Evolutionary conservation across 805 yeast species (phyloP).

Genomic region (Suhomyces pyralidae): DNA sequence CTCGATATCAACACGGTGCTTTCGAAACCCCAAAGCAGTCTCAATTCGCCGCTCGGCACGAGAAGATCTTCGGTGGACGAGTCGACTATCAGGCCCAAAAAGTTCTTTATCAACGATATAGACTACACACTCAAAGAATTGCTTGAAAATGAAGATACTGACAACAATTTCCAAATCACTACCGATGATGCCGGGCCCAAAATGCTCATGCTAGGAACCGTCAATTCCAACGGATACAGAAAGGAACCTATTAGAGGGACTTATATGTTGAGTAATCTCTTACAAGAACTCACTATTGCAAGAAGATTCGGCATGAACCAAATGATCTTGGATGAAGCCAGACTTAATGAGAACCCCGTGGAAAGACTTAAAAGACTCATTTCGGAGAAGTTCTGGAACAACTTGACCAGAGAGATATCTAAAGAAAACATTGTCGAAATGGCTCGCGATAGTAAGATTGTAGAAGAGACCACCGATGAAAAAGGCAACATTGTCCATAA

Average conservation of each 20-base stretch:
- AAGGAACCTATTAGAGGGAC: conserved; percentile 79
- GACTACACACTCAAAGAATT: conserved; percentile 68
- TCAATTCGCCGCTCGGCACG: background rate
- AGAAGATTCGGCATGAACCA: conserved; percentile 73
- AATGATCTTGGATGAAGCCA: conserved; percentile 75
- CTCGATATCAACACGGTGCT: background rate
- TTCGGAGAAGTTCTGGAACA: conserved; percentile 74
- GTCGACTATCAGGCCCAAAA: conserved; percentile 30
- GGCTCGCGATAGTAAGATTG: conserved; percentile 76
- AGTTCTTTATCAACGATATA: conserved; percentile 72
- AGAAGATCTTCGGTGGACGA: conserved; percentile 36
- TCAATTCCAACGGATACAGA: conserved; percentile 76
- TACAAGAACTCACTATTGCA: conserved; percentile 88
- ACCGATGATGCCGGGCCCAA: conserved; percentile 84
- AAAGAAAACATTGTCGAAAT: conserved; percentile 59
- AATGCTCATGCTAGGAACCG: conserved; percentile 76
- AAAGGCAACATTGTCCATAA: conserved; percentile 31
- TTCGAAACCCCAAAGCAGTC: background rate
- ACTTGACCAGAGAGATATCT: conserved; percentile 69
- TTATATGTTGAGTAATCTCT: conserved; percentile 78
- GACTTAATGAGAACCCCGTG: conserved; percentile 87
- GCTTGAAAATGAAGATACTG: conserved; percentile 78
- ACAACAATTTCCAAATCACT: conserved; percentile 77
- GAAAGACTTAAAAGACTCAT: conserved; percentile 71
- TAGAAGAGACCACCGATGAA: conserved; percentile 42